Conservation (phyloP, 2,329 filamentous ascomycete species). For the Phaeosphaeria sp. region DNA sequence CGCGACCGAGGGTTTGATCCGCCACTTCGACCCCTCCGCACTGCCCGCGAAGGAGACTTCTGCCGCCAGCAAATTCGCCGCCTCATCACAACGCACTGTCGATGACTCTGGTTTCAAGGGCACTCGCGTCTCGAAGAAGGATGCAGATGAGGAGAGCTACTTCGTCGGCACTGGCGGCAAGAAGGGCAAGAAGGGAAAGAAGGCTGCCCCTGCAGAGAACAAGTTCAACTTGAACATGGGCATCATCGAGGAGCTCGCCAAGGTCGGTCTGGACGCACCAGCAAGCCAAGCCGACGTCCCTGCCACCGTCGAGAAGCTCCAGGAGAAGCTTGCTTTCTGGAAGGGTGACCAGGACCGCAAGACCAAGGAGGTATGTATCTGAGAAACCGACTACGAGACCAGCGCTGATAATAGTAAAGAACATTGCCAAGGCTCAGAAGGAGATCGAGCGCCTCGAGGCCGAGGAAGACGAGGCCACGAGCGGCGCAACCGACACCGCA, state of each 20-base stretch:
- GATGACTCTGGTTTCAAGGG: constrained; percentile 87
- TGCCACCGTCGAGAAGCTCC: constrained; percentile 82
- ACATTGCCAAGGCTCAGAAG: constrained; percentile 94
- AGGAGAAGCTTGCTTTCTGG: constrained; percentile 90
- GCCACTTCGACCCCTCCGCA: constrained; percentile 84
- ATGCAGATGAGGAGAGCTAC: constrained; percentile 87
- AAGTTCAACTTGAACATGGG: constrained; percentile 89
- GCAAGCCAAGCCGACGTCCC: constrained; percentile 86
- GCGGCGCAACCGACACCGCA: constrained; percentile 62
- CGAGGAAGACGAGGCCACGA: constrained; percentile 67
- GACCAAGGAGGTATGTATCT: constrained; percentile 80
- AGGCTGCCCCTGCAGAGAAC: constrained; percentile 58
- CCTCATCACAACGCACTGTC: constrained; percentile 82
- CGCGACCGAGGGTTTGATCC: constrained; percentile 83
- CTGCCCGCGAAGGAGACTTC: constrained; percentile 67
- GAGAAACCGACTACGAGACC: not conserved
- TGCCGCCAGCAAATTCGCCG: constrained; percentile 70
- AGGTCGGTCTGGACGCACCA: constrained; percentile 85
- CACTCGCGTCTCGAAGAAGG: constrained; percentile 81
- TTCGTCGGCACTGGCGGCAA: constrained; percentile 74
- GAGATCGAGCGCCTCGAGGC: constrained; percentile 85
- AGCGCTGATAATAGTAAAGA: constrained; percentile 63
- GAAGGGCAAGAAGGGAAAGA: constrained; percentile 90
- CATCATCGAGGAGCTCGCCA: constrained; percentile 87
- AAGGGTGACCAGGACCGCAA: constrained; percentile 88